Evolutionary conservation across 305 asterid genomes (phyloP).

Genomic region (Solanum hybrid): DNA sequence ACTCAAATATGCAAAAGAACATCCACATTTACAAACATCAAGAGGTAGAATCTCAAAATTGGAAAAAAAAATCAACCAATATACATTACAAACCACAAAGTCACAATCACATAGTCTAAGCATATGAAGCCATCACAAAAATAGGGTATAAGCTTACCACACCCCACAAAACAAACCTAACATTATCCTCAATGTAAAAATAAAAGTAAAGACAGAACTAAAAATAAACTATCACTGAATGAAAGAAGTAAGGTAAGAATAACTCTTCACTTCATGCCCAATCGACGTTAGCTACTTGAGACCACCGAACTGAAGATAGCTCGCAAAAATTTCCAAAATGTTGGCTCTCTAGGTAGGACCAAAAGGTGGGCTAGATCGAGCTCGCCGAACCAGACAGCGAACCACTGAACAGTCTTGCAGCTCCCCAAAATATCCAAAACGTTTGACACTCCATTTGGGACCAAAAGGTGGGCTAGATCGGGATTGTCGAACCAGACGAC

Average conservation of each 20-base stretch:
- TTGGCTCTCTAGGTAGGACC: too few relatives aligned
- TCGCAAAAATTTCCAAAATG: too few relatives aligned
- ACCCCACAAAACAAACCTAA: background rate
- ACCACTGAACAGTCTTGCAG: background rate
- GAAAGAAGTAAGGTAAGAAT: too few relatives aligned
- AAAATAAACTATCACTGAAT: too few relatives aligned
- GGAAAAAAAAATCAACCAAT: background rate
- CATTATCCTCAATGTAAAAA: background rate
- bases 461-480: background rate
- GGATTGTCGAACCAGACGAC: rapidly evolving
- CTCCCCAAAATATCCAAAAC: background rate
- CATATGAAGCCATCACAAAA: background rate
- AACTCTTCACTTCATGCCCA: too few relatives aligned
- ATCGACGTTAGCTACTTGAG: too few relatives aligned
- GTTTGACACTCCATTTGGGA: background rate
- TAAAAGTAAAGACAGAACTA: background rate
- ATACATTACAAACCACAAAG: background rate
- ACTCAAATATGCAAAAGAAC: background rate
- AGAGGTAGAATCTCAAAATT: background rate
- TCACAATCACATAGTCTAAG: background rate
- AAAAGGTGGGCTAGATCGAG: background rate
- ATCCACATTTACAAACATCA: background rate
- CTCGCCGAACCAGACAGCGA: background rate
- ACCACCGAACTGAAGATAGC: too few relatives aligned
- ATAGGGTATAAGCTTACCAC: background rate